Percentiles rank a stretch among this genome's conserved stretches.
These are phyloP conservation scores for Baeospora myosura DNA, from an alignment of 1,284 basidiomycete genomes.

Conservation along the genomic window DNA sequence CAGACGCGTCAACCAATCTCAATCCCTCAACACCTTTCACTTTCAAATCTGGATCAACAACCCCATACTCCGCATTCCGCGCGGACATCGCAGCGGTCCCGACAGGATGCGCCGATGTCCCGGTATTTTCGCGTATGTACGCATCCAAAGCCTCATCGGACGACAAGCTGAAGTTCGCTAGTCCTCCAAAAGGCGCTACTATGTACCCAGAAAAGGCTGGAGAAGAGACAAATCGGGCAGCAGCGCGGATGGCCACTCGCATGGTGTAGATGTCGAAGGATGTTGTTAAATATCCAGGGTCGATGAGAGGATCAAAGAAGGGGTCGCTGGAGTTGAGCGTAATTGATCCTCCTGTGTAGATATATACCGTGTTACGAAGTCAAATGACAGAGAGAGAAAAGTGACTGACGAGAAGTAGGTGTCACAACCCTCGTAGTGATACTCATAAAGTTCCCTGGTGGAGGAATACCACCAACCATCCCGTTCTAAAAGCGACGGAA, in stretches of 20 bases:
- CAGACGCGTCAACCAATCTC: conserved; percentile 13
- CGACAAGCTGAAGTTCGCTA: conserved; percentile 3
- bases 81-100: conserved; percentile 12
- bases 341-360: conserved; percentile 12
- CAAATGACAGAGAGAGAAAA: neutral
- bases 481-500: neutral
- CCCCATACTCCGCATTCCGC: conserved; percentile 7
- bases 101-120: conserved; percentile 8
- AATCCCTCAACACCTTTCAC: conserved; percentile 12
- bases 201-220: conserved; percentile 12
- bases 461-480: neutral
- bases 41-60: conserved; percentile 13
- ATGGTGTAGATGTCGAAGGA: conserved; percentile 13
- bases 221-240: conserved; percentile 11
- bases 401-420: conserved; percentile 3
- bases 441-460: conserved; percentile 3
- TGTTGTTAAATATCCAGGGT: conserved; percentile 13
- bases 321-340: conserved; percentile 12
- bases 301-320: conserved; percentile 12
- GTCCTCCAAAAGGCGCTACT: conserved; percentile 3
- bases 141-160: conserved; percentile 14
- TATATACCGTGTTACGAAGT: neutral
- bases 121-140: conserved; percentile 11
- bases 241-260: conserved; percentile 7
- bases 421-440: conserved; percentile 2